Evolutionary conservation across 306 rosid species (phyloP), one percentile per base, ranked within the genome.

Genomic region (Urtica urens): DNA sequence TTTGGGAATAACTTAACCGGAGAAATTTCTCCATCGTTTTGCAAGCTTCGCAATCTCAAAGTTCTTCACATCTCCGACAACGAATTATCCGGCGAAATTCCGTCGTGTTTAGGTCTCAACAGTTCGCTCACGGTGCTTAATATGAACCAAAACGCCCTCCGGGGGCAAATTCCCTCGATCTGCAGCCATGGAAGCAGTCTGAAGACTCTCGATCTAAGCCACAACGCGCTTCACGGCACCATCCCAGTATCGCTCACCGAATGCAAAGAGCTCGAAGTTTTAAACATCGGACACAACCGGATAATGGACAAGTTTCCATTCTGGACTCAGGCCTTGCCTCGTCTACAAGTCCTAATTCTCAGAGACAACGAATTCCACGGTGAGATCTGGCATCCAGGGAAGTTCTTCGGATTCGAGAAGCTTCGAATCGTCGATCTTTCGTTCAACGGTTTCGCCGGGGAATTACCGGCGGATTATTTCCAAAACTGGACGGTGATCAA

Each of bases 241-340:
- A 3, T 54, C 28, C 48, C 48, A 26, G 9, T 22, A 3, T 54
- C 37, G 4, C 26, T 54, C 48, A 39, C 25, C 59, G 13, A 54
- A 2, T 38, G 59, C 4, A 54, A 13, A 13, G 23, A 14, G 28
- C 5, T 54, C 8, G 24, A 38, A 54, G 38, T 56, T 41, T n/a
- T 56, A 19, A 21, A 56, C 45, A 31, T 43, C 28, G 58, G 58
- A 5, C 30, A 53, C 58, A 53, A 53, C 10, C 31, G 25, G 17
- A 23, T 38, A 15, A 14, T 5, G 14, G 58, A 10, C 12, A 27
- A 3, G 1, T 56, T 56, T 42, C 52, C 61, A 19, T 22, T 18
- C 21, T 42, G 41, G 61, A 15, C 33, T 1, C 33, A 53, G 26
- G 38, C 11, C 38, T 26, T 53, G 17, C 35, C 45, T 0, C 23